These are phyloP conservation scores for Porcisia hertigi DNA, from an alignment of 208 protist species.

Conservation along the genomic window DNA sequence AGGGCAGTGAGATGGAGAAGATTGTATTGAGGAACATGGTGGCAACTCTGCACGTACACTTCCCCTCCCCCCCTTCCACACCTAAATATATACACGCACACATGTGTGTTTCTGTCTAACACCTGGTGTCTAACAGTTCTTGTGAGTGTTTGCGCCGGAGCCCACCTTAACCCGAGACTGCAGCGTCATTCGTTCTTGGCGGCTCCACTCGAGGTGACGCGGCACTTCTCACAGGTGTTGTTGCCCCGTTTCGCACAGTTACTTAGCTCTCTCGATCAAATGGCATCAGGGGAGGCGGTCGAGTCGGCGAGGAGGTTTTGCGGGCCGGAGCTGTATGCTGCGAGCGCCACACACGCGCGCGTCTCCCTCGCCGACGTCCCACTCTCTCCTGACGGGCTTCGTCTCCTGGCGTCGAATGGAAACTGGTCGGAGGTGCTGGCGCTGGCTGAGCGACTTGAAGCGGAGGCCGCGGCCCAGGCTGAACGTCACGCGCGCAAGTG, in stretches of 20 bases:
- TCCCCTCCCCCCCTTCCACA: no score
- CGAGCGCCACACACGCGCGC: conserved; percentile 11
- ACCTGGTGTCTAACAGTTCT: neutral
- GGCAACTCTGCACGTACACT: neutral
- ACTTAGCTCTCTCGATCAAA: conserved; percentile 2
- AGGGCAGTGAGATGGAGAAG: neutral
- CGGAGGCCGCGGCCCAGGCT: conserved; percentile 32
- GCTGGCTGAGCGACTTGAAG: conserved; percentile 60
- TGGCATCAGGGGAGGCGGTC: conserved; percentile 29
- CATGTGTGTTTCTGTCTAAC: neutral
- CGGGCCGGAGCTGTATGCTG: conserved; percentile 18
- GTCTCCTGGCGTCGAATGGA: conserved; percentile 54
- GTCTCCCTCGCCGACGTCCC: conserved; percentile 37
- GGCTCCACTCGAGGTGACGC: neutral
- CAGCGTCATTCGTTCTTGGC: neutral
- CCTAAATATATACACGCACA: neutral
- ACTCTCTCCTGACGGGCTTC: conserved; percentile 59
- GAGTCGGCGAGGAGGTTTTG: conserved; percentile 26
- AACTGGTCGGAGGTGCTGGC: conserved; percentile 70
- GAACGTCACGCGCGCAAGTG: conserved; percentile 11
- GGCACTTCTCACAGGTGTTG: neutral
- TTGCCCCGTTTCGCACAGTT: neutral
- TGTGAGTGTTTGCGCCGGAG: neutral
- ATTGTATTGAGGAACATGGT: neutral
- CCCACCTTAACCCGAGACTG: neutral